Evolutionary conservation across 2,329 filamentous ascomycete genomes (phyloP).

Genomic region (Fusarium domesticum): DNA sequence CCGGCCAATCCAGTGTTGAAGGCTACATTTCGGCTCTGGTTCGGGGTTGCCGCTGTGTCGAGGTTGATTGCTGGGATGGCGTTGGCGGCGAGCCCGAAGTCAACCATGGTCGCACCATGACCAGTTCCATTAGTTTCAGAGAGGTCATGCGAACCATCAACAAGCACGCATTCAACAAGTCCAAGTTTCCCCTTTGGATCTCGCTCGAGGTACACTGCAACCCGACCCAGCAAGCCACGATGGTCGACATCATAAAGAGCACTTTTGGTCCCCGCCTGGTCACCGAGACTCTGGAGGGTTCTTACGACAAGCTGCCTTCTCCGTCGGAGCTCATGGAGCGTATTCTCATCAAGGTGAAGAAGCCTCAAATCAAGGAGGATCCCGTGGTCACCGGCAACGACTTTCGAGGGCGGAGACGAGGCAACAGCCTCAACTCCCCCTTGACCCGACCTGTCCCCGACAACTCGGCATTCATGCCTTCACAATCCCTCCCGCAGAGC

Average conservation of each 20-base stretch:
- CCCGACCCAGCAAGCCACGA: slow-evolving; percentile 74
- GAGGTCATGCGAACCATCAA: slow-evolving; percentile 93
- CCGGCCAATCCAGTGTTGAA: slow-evolving; percentile 87
- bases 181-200: slow-evolving; percentile 86
- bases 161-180: slow-evolving; percentile 87
- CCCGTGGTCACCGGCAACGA: slow-evolving; percentile 31
- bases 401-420: slow-evolving; percentile 49
- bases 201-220: slow-evolving; percentile 96
- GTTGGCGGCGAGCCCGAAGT: slow-evolving; percentile 83
- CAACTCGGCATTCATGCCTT: slow-evolving; percentile 46
- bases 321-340: slow-evolving; percentile 81
- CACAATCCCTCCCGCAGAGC: slow-evolving; percentile 52
- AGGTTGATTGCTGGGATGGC: slow-evolving; percentile 98
- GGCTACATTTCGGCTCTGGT: slow-evolving; percentile 88
- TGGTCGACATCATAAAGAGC: slow-evolving; percentile 86
- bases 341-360: slow-evolving; percentile 94
- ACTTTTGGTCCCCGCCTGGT: slow-evolving; percentile 80
- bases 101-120: slow-evolving; percentile 86
- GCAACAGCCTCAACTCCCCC: slow-evolving; percentile 71
- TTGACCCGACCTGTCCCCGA: slow-evolving; percentile 60
- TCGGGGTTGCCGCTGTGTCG: slow-evolving; percentile 88
- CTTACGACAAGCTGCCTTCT: slow-evolving; percentile 69
- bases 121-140: slow-evolving; percentile 81
- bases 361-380: slow-evolving; percentile 52
- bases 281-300: slow-evolving; percentile 68